phyloP scores from a whole-genome alignment of 192 early-diverging fungal genomes.

The Allomyces macrogynus region DNA sequence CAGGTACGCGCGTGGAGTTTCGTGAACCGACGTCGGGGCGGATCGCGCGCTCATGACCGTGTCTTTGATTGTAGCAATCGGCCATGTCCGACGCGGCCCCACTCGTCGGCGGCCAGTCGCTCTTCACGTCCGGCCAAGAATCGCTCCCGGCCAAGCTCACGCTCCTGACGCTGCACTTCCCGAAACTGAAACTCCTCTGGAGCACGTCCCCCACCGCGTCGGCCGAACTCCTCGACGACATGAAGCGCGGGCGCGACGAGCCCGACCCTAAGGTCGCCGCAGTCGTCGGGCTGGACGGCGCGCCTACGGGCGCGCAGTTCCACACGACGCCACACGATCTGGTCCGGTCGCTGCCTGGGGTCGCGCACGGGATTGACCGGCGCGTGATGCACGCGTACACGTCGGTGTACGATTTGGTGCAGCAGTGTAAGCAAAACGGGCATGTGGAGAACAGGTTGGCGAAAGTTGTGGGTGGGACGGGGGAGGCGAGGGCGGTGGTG shows the following conservation, averaged over 20 bases:
- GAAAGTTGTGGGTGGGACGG: background rate
- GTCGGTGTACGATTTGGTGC: background rate
- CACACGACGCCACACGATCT: background rate
- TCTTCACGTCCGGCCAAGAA: background rate
- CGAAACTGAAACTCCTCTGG: slow-evolving; percentile 71
- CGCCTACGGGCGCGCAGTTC: background rate
- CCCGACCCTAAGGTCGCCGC: slow-evolving; percentile 49
- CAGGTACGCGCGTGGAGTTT: background rate
- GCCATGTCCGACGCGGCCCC: slow-evolving; percentile 28
- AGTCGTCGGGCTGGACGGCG: slow-evolving; percentile 45
- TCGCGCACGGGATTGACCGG: background rate
- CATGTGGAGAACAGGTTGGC: background rate
- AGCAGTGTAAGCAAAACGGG: background rate
- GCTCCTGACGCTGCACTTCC: slow-evolving; percentile 61
- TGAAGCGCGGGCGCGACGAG: slow-evolving; percentile 59
- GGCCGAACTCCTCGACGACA: slow-evolving; percentile 70
- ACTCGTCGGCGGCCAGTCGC: slow-evolving; percentile 34
- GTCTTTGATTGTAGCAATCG: slow-evolving; percentile 1
- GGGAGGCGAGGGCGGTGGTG: background rate
- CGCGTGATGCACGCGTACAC: background rate
- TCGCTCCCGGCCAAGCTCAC: slow-evolving; percentile 29
- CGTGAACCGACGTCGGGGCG: background rate
- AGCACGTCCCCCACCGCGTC: slow-evolving; percentile 64
- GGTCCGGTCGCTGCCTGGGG: background rate
- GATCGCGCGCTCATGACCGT: slow-evolving; percentile 2